These are phyloP conservation scores for Mycena galericulata DNA, from an alignment of 768 basidiomycete genomes.

Conservation along the genomic window DNA sequence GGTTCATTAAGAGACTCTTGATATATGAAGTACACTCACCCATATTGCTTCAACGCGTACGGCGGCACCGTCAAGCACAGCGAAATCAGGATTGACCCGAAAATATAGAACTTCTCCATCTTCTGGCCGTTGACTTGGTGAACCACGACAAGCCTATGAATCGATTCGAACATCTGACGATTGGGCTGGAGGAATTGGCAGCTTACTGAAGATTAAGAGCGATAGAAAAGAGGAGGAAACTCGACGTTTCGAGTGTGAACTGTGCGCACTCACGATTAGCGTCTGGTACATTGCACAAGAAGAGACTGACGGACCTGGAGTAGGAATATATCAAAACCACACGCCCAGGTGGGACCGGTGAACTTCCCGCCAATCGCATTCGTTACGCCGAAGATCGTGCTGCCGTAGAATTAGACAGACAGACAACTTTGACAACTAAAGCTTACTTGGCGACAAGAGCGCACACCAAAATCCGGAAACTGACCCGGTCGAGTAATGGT, in stretches of 20 bases:
- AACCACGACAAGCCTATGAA: slow-evolving; percentile 36
- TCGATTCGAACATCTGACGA: background rate
- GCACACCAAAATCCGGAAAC: slow-evolving; percentile 37
- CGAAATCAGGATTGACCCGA: slow-evolving; percentile 23
- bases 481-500: slow-evolving; percentile 36
- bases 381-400: slow-evolving; percentile 35
- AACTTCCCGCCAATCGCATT: slow-evolving; percentile 35
- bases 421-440: background rate
- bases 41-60: slow-evolving; percentile 37
- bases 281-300: background rate
- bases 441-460: slow-evolving; percentile 38
- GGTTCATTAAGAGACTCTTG: slow-evolving; percentile 13
- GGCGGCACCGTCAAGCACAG: slow-evolving; percentile 33
- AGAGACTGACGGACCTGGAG: slow-evolving; percentile 22
- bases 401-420: background rate
- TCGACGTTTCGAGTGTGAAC: slow-evolving; percentile 35
- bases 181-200: background rate
- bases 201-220: slow-evolving; percentile 39
- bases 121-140: slow-evolving; percentile 33
- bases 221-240: slow-evolving; percentile 37
- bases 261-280: background rate
- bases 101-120: slow-evolving; percentile 37
- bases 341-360: slow-evolving; percentile 28
- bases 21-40: slow-evolving; percentile 12
- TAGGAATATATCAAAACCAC: slow-evolving; percentile 37